Evolutionary conservation across 1,284 basidiomycete species (phyloP), one percentile per base, ranked within the genome.

Genomic region (Fistulinella cinereoalba): DNA sequence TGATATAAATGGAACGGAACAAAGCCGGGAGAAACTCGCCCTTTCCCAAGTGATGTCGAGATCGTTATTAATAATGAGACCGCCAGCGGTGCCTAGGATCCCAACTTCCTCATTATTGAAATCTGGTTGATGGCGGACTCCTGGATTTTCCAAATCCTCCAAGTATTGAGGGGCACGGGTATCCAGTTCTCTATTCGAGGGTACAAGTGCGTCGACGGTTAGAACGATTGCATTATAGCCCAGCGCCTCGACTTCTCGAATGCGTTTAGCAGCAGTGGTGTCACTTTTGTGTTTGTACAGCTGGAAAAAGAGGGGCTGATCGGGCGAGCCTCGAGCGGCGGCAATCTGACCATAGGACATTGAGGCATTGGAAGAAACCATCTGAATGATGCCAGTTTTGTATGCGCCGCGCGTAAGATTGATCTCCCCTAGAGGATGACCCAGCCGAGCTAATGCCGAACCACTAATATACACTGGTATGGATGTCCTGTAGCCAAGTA

Each of bases 211-310:
- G 69, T 97, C 94, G 3, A 95, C 93, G 0, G 94, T 97, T 37
- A 97, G 70, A 67, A 92, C 91, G 44, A 97, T 88, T 1, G 91
- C 92, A 44, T 84, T 89, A 66, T 87, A 91, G 0, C 88, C 88
- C 10, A 87, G 68, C 16, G 65, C 60, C 54, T 89, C 84, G 19
- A 92, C 77, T 50, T 89, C 83, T 34, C 73, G 75, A 27, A 97
- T 76, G 29, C 89, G 82, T 52, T 81, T 76, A 56, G 82, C 81
- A 2, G 92, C 89, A 22, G 80, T 72, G 5, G 69, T 62, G 41
- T 91, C 79, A 60, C 92, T 79, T 39, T 73, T 72, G 67, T 93
- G 84, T 62, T 96, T 92, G 69, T 97, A 97, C 25, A 97, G 72
- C 62, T 87, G 86, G 71, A 92, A 94, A 69, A 92, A 92, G 24